Percentiles rank a stretch among this genome's conserved stretches.
These are phyloP conservation scores for Podospora bellae-mahoneyi DNA, from an alignment of 495 filamentous ascomycete genomes.

Conservation along the genomic window DNA sequence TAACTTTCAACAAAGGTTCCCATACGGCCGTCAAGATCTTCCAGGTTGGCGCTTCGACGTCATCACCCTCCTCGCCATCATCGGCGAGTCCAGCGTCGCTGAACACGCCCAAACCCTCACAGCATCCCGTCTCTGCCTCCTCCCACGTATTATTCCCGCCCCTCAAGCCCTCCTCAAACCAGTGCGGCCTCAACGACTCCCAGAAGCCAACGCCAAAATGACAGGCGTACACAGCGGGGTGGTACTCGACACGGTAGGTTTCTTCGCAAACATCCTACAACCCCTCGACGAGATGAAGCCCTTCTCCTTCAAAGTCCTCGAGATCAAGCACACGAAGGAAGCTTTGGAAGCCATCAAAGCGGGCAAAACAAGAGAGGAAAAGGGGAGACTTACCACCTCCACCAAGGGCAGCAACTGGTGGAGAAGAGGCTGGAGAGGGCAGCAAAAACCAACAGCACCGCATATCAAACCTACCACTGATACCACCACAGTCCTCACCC, in stretches of 20 bases:
- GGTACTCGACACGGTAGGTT: constrained; percentile 53
- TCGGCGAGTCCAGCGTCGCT: constrained; percentile 57
- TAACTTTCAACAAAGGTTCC: constrained; percentile 24
- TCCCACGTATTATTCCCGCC: constrained; percentile 64
- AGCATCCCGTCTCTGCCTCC: constrained; percentile 51
- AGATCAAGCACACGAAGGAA: constrained; percentile 39
- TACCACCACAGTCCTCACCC: not conserved
- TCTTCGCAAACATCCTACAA: constrained; percentile 60
- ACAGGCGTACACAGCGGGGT: constrained; percentile 57
- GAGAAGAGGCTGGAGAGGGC: not conserved
- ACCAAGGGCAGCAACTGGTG: not conserved
- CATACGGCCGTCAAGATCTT: constrained; percentile 32
- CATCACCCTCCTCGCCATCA: constrained; percentile 60
- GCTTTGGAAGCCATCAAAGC: not conserved
- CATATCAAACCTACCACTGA: not conserved
- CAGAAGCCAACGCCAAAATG: constrained; percentile 51
- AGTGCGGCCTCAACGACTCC: constrained; percentile 54
- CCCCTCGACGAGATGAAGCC: constrained; percentile 48
- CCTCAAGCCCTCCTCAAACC: constrained; percentile 61
- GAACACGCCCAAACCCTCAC: constrained; percentile 57
- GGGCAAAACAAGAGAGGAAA: not conserved
- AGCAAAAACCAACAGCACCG: not conserved
- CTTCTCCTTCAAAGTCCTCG: constrained; percentile 46
- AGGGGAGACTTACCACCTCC: not conserved
- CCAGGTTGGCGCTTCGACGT: constrained; percentile 57